Evolutionary conservation across 305 asterid species (phyloP).

Genomic region (Striga hermonthica): DNA sequence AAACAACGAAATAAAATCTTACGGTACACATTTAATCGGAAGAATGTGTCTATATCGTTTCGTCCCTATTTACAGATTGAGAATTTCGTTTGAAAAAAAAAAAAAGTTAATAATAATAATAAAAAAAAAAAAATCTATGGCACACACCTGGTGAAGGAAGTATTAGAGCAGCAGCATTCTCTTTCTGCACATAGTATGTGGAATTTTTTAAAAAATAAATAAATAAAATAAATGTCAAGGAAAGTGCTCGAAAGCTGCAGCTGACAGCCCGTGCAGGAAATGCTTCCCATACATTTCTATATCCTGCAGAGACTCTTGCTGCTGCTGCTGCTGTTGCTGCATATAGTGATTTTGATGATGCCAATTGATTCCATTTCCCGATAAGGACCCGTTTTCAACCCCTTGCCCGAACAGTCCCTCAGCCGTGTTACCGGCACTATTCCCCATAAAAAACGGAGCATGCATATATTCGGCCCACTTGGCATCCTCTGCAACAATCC

Average conservation of each 20-base stretch:
- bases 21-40: constrained; percentile 36
- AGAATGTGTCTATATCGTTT: constrained; percentile 32
- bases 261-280: constrained; percentile 52
- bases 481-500: neutral
- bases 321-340: neutral
- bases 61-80: constrained; percentile 69
- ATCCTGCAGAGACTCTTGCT: constrained; percentile 42
- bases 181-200: no score
- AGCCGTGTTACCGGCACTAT: neutral
- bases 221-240: constrained; percentile 32
- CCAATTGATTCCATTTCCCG: constrained; percentile 33
- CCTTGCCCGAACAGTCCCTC: neutral
- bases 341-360: constrained; percentile 14
- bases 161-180: constrained; percentile 3
- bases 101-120: no score
- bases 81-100: no score
- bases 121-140: constrained; percentile 39
- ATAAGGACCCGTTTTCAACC: constrained; percentile 30
- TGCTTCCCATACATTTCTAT: constrained; percentile 51
- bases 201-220: no score
- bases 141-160: constrained; percentile 49
- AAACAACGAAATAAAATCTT: constrained; percentile 21
- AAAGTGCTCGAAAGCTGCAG: constrained; percentile 59
- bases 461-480: constrained; percentile 16
- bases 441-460: neutral